A percentile compares a stretch with the other conserved stretches of the same genome.
These are phyloP conservation scores for Microbotryum intermedium DNA, from an alignment of 1,284 basidiomycete genomes.

Conservation along the genomic window DNA sequence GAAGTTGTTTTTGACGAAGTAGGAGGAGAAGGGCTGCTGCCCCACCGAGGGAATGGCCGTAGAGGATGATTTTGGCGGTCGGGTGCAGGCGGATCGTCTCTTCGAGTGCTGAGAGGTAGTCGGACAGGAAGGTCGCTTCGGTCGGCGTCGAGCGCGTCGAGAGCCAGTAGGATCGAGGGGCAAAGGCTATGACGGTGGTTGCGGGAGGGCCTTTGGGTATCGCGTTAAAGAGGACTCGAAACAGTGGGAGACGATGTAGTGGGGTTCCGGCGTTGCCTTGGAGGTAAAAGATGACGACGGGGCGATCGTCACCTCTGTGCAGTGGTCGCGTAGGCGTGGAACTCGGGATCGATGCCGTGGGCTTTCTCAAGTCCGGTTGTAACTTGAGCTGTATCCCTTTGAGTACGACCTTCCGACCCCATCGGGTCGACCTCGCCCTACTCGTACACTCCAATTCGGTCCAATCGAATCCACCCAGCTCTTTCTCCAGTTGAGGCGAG, in stretches of 20 bases:
- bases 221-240: conserved; percentile 38
- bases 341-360: conserved; percentile 35
- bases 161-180: conserved; percentile 45
- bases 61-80: conserved; percentile 41
- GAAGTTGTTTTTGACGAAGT: conserved; percentile 1
- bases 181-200: conserved; percentile 40
- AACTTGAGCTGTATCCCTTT: conserved; percentile 27
- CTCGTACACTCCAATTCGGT: conserved; percentile 37
- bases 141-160: conserved; percentile 41
- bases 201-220: neutral
- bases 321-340: neutral
- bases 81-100: conserved; percentile 40
- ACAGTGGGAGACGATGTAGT: conserved; percentile 46
- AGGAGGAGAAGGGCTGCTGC: conserved; percentile 45
- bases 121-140: conserved; percentile 41
- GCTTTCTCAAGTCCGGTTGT: too few species aligned
- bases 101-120: conserved; percentile 42
- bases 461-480: conserved; percentile 34
- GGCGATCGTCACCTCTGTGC: conserved; percentile 4
- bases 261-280: conserved; percentile 52
- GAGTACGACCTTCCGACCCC: conserved; percentile 1
- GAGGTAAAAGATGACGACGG: conserved; percentile 41
- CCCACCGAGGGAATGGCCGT: conserved; percentile 50
- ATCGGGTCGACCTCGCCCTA: neutral
- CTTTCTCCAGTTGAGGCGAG: neutral